Percentiles rank a stretch among this genome's conserved stretches.
Conservation (phyloP, 2,329 filamentous ascomycete genomes). For the Alternaria infectoria region DNA sequence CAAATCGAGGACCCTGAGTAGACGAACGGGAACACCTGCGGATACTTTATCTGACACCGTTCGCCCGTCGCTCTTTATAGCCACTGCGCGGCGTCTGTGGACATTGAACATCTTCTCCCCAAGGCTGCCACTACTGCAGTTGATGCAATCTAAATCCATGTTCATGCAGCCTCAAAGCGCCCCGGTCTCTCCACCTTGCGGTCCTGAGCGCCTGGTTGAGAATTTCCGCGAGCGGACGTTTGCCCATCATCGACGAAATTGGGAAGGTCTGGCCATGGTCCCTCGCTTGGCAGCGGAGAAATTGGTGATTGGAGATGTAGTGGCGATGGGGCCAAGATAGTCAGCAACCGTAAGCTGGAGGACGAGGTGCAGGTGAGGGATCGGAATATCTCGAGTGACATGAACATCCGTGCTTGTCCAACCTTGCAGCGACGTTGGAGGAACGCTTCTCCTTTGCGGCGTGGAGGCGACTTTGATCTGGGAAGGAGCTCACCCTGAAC, state of each 20-base stretch:
- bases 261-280: slow-evolving; percentile 13
- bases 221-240: slow-evolving; percentile 24
- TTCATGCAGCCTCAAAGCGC: slow-evolving; percentile 10
- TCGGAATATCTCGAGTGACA: background rate
- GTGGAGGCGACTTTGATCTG: background rate
- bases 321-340: background rate
- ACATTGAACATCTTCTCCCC: background rate
- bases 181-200: slow-evolving; percentile 11
- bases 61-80: slow-evolving; percentile 12
- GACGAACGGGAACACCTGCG: background rate
- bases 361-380: background rate
- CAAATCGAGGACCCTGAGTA: background rate
- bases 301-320: slow-evolving; percentile 28
- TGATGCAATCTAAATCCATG: slow-evolving; percentile 24
- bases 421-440: background rate
- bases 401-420: background rate
- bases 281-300: slow-evolving; percentile 30
- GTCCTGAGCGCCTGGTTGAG: slow-evolving; percentile 8
- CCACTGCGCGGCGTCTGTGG: background rate
- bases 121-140: slow-evolving; percentile 5
- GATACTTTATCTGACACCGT: background rate
- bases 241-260: slow-evolving; percentile 14
- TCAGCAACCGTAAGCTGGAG: background rate
- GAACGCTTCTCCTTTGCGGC: background rate
- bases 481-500: background rate